Base-by-base conservation (phyloP, 257 asterid species). In the Nicotiana benthamiana region DNA sequence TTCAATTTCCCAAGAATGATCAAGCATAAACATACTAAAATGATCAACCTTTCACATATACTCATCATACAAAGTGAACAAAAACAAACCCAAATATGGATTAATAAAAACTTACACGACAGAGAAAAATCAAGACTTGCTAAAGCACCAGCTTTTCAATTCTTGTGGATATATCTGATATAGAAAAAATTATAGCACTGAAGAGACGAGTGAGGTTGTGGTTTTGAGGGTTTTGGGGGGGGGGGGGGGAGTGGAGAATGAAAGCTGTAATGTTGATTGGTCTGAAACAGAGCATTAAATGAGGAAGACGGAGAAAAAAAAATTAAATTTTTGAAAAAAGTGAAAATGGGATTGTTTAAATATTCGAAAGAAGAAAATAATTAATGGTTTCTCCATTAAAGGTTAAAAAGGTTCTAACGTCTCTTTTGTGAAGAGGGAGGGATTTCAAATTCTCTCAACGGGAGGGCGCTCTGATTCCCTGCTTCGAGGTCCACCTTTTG, bases 401-500 rank as follows among this genome's bases (percentile, higher is more conserved):
- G 77, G 77, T 46, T 72, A 46, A 72, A 72, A 24, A 27, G 9
- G 22, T 22, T 72, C 60, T 46, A 72, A 72, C 77, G 77, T 72
- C 77, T 72, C 77, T 72, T 72, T 68, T 51, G 28, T 11, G 60
- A 46, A 32, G 75, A 9, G 77, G 77, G 77, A 46, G 77, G 13
- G 13, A 72, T 46, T 72, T 72, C 77, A 72, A 72, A 72, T 72
- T 72, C 77, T 51, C 46, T 12, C 77, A 72, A 72, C 60, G 77
- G 77, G 6, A 43, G 13, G 13, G 22, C 77, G 77, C 77, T 72
- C 59, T 36, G 13, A 43, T 70, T 43, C 77, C 34, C 54, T 70
- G 36, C 20, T 43, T 70, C 77, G 34, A 56, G 7, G 7, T 70
- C 56, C 59, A 43, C 36, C 12, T 57, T 43, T 43, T 6, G 36